Conservation (phyloP, 345 rosid species). For the Eucalyptus curtisii region DNA sequence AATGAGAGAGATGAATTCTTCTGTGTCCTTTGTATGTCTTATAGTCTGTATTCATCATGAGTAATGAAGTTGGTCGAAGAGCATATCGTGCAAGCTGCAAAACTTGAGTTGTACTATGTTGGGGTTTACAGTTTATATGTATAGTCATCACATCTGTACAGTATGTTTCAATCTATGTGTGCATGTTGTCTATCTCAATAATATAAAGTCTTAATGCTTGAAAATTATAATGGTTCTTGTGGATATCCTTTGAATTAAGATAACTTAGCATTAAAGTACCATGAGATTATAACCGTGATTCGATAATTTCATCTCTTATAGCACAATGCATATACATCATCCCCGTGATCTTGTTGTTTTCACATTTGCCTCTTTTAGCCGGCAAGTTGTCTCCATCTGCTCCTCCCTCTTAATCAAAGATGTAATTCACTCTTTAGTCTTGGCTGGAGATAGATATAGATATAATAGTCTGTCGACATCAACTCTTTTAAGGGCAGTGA, state of each 20-base stretch:
- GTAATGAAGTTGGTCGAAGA: neutral
- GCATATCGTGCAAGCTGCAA: neutral
- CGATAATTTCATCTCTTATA: neutral
- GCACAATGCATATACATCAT: neutral
- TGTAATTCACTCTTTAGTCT: neutral
- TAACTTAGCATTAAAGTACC: neutral
- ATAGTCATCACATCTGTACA: neutral
- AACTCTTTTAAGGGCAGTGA: neutral
- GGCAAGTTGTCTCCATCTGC: neutral
- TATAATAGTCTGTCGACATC: neutral
- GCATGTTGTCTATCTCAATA: neutral
- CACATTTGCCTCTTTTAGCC: neutral
- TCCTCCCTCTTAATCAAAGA: neutral
- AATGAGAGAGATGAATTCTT: neutral
- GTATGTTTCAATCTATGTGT: neutral
- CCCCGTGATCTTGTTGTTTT: neutral
- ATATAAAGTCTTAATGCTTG: neutral
- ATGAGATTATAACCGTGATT: neutral
- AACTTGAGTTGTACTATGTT: neutral
- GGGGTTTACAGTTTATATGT: neutral
- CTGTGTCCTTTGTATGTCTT: neutral
- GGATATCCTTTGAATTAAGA: neutral
- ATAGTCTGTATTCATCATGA: neutral
- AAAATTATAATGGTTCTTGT: neutral
- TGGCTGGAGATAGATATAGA: neutral